These are phyloP conservation scores for Fraxinus baroniana DNA, from an alignment of 305 asterid species.

Conservation along the genomic window DNA sequence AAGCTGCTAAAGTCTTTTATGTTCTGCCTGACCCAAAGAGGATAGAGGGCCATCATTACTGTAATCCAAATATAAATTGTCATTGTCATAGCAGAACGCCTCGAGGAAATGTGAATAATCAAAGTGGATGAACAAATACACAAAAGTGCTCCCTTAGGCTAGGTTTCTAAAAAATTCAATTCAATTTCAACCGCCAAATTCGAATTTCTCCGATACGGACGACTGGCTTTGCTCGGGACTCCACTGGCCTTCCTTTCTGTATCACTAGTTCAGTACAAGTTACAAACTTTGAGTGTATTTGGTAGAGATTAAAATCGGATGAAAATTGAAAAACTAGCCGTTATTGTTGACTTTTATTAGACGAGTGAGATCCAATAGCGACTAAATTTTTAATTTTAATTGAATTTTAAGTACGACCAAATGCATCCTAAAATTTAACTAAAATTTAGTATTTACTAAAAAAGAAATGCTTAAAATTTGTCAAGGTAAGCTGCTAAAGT, in stretches of 20 bases:
- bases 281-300: too few species aligned
- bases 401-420: too few species aligned
- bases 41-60: background rate
- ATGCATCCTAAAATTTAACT: too few species aligned
- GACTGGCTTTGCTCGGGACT: constrained; percentile 47
- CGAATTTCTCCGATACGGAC: constrained; percentile 1
- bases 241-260: too few species aligned
- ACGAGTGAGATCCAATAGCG: too few species aligned
- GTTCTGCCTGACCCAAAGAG: background rate
- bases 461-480: background rate
- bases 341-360: too few species aligned
- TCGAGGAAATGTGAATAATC: constrained; percentile 21
- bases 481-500: background rate
- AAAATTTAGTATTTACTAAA: too few species aligned
- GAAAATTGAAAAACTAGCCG: too few species aligned
- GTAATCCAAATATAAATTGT: background rate
- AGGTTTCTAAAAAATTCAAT: constrained; percentile 60
- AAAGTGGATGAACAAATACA: constrained; percentile 20
- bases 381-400: too few species aligned
- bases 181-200: constrained; percentile 41
- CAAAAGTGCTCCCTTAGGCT: constrained; percentile 47
- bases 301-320: too few species aligned
- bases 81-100: constrained; percentile 15
- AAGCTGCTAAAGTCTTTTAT: background rate
- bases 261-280: too few species aligned